Base-by-base conservation (phyloP, 805 yeast species). In the Cyberlindnera bimundalis region DNA sequence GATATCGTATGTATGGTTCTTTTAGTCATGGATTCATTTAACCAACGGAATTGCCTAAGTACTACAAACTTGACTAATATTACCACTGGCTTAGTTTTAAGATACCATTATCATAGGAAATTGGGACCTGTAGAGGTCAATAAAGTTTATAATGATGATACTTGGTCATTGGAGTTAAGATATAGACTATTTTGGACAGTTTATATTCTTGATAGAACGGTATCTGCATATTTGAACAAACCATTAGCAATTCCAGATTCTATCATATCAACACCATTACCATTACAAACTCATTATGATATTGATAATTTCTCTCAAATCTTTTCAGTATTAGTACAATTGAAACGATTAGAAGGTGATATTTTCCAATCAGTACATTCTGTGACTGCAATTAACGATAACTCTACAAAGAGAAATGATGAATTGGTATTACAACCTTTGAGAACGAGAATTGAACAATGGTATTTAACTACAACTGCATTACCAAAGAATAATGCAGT, bases 61-160 rank as follows among this genome's bases (percentile, higher is more conserved):
- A 67, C 80, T 1, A 74, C 80, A 73, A 72, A 75, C 27, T 60
- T 75, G 24, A 70, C 73, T 31, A 76, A 79, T 5, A 50, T 74
- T n/a, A 59, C 73, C 24, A 64, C 71, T 47, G 60, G 81, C 37
- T 43, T 73, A 23, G 63, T 72, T 1, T 58, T 74, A 13, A 68
- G 74, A 10, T 53, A 71, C 15, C 78, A 79, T 6, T 56, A 75
- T 21, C 74, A 76, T 44, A 65, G 74, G 35, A 45, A 47, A 19
- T 29, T 53, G 32, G 45, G 45, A 3, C 23, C 27, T 5, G 14
- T 20, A 11, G 47, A 43, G 24, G 18, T 37, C 10, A 18, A 34
- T 14, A 27, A 65, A 58, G 37, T 42, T 7, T 20, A 40, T 67
- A 11, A 42, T 34, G 27, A 28, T 36, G 20, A 45, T 15, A 29